Conservation (phyloP, 345 rosid genomes). For the Combretum micranthum region DNA sequence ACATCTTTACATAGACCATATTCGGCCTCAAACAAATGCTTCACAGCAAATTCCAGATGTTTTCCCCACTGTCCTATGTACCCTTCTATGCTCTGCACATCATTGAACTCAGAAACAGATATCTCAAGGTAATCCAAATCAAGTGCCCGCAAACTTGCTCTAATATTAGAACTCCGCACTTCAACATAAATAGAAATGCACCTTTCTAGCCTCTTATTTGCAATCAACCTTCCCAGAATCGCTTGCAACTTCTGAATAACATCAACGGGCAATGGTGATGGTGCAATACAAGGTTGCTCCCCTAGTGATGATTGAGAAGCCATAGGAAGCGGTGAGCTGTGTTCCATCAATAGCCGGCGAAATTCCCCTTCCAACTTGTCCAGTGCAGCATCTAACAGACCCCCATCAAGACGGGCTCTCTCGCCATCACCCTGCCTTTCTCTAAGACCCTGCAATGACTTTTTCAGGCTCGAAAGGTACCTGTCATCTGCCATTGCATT, state of each 20-base stretch:
- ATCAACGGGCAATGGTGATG: constrained; percentile 80
- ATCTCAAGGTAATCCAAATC: constrained; percentile 91
- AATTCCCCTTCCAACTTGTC: constrained; percentile 77
- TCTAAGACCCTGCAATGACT: constrained; percentile 50
- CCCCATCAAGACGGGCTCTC: constrained; percentile 59
- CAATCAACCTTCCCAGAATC: constrained; percentile 78
- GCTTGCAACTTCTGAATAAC: constrained; percentile 90
- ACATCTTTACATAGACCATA: constrained; percentile 90
- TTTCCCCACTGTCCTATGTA: constrained; percentile 89
- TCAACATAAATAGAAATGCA: constrained; percentile 82
- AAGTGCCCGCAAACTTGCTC: constrained; percentile 91
- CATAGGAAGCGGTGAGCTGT: constrained; percentile 90
- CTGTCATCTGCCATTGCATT: constrained; percentile 67
- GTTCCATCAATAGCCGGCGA: constrained; percentile 64
- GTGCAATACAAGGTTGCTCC: constrained; percentile 72
- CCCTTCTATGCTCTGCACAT: constrained; percentile 85
- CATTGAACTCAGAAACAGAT: constrained; percentile 73
- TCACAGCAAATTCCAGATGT: constrained; percentile 98
- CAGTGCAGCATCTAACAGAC: constrained; percentile 75
- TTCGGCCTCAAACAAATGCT: constrained; percentile 95
- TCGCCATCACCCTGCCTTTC: constrained; percentile 44
- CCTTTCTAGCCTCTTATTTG: constrained; percentile 73
- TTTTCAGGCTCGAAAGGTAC: constrained; percentile 67
- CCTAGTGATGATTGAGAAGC: constrained; percentile 49
- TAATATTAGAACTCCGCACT: constrained; percentile 77